phyloP scores from a whole-genome alignment of 2,329 filamentous ascomycete genomes.

The Nothomitra cinnamomea region DNA sequence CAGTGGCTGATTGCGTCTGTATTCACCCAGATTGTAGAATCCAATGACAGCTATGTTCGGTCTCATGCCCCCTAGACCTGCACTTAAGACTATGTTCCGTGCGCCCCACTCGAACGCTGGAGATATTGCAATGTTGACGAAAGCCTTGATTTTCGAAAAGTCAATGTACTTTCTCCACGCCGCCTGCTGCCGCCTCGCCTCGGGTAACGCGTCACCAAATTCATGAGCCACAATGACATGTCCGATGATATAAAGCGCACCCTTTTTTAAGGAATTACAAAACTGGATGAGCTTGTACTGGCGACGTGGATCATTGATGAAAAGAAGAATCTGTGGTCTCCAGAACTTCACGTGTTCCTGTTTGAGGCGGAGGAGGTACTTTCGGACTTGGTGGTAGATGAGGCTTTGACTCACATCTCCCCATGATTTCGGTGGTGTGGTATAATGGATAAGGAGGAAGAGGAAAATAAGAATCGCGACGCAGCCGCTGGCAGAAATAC shows the following conservation, averaged over 20 bases:
- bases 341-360: conserved; percentile 91
- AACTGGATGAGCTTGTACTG: conserved; percentile 78
- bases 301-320: conserved; percentile 66
- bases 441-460: conserved; percentile 73
- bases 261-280: conserved; percentile 83
- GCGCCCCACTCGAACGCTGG: conserved; percentile 73
- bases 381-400: conserved; percentile 77
- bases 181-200: conserved; percentile 64
- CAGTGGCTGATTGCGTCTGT: conserved; percentile 42
- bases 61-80: conserved; percentile 72
- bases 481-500: conserved; percentile 59
- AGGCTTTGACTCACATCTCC: conserved; percentile 79
- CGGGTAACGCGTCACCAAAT: conserved; percentile 60
- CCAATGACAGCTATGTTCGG: conserved; percentile 74
- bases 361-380: conserved; percentile 66
- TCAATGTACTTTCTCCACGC: conserved; percentile 81
- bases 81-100: conserved; percentile 63
- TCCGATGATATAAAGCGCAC: conserved; percentile 66
- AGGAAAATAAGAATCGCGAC: conserved; percentile 58
- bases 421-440: conserved; percentile 73
- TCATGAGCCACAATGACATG: conserved; percentile 79
- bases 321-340: conserved; percentile 71
- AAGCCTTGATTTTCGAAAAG: conserved; percentile 72
- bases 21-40: conserved; percentile 65
- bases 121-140: conserved; percentile 72